Conservation (phyloP, 2,329 filamentous ascomycete species). For the Beauveria bassiana region DNA sequence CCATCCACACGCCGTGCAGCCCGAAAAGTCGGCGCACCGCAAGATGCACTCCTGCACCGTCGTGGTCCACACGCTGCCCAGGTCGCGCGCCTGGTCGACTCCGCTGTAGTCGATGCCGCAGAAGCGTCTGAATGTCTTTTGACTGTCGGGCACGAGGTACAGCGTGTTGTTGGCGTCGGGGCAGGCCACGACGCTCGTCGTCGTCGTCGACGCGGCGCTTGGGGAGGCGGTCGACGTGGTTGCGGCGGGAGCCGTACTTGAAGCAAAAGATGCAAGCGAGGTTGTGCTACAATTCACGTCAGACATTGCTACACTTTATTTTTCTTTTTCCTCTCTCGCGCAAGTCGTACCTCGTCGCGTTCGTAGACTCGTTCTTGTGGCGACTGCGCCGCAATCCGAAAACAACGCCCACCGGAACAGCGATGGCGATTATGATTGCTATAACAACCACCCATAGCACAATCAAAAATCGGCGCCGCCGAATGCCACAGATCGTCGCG, state of each 20-base stretch:
- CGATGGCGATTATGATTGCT: constrained; percentile 25
- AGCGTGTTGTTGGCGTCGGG: constrained; percentile 36
- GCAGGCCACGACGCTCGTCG: constrained; percentile 22
- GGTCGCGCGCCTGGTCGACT: constrained; percentile 25
- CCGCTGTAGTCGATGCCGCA: constrained; percentile 40
- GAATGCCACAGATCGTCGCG: constrained; percentile 19
- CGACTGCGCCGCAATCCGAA: constrained; percentile 27
- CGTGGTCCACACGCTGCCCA: constrained; percentile 28
- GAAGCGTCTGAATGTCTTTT: constrained; percentile 33
- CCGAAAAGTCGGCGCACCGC: constrained; percentile 31
- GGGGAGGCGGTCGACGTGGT: constrained; percentile 8
- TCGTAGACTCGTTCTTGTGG: background rate
- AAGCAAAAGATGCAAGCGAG: constrained; percentile 12
- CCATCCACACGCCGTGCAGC: constrained; percentile 38
- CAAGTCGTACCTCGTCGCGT: constrained; percentile 4
- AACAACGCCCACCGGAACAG: constrained; percentile 33
- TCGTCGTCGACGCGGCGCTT: constrained; percentile 16
- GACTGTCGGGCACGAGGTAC: constrained; percentile 33
- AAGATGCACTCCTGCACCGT: constrained; percentile 37
- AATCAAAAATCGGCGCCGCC: constrained; percentile 29
- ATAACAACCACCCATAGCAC: constrained; percentile 19
- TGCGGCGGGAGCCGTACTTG: constrained; percentile 14
- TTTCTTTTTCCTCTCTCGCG: background rate
- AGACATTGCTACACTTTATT: background rate
- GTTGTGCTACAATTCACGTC: background rate